phyloP scores from a whole-genome alignment of 106 monocot genomes.

The Acorus calamus region DNA sequence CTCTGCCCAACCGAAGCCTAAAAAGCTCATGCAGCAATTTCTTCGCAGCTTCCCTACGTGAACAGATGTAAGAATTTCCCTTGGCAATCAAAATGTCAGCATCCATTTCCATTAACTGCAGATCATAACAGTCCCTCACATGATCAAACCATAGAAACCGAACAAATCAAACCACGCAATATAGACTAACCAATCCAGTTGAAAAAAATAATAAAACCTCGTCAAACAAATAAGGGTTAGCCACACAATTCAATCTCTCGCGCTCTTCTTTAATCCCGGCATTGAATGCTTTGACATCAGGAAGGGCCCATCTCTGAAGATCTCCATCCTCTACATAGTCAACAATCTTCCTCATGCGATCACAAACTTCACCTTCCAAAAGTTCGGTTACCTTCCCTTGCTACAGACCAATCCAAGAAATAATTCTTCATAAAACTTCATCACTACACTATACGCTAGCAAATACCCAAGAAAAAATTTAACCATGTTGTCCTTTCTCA shows the following conservation, averaged over 20 bases:
- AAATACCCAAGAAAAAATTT: background rate
- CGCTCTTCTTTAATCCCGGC: conserved; percentile 53
- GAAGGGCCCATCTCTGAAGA: conserved; percentile 33
- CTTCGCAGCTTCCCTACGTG: conserved; percentile 37
- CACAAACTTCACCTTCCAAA: conserved; percentile 5
- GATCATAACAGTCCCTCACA: background rate
- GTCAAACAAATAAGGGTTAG: conserved; percentile 46
- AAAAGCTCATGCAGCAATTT: conserved; percentile 42
- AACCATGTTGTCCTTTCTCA: background rate
- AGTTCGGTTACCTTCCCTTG: background rate
- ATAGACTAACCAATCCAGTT: conserved; percentile 5
- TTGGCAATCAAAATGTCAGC: conserved; percentile 34
- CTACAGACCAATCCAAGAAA: background rate
- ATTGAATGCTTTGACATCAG: conserved; percentile 44
- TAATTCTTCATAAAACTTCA: background rate
- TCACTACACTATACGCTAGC: background rate
- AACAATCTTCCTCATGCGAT: conserved; percentile 30
- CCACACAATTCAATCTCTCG: conserved; percentile 53
- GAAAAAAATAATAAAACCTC: conserved; percentile 27
- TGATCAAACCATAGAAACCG: conserved; percentile 1
- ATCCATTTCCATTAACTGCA: conserved; percentile 67
- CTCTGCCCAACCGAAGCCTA: conserved; percentile 71
- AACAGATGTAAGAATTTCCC: conserved; percentile 29
- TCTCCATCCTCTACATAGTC: conserved; percentile 57
- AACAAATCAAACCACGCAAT: conserved; percentile 17